These are phyloP conservation scores for Colletotrichum sublineola DNA, from an alignment of 2,329 filamentous ascomycete genomes.

Conservation along the genomic window DNA sequence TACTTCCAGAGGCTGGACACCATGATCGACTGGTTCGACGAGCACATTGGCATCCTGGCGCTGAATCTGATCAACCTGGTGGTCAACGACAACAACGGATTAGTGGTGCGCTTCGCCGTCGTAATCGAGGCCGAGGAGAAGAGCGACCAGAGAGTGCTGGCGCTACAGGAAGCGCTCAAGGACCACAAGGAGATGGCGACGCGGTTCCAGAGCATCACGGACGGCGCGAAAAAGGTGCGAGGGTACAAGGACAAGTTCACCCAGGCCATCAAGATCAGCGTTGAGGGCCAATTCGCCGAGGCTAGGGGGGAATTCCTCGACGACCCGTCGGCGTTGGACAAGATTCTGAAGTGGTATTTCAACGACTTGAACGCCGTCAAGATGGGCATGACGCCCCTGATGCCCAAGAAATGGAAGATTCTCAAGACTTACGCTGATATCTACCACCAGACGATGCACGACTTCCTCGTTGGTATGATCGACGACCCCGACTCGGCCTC, in stretches of 20 bases:
- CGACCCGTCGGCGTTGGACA: conserved; percentile 86
- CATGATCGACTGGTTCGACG: conserved; percentile 94
- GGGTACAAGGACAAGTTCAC: conserved; percentile 98
- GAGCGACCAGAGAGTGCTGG: conserved; percentile 91
- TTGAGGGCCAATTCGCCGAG: conserved; percentile 79
- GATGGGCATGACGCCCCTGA: conserved; percentile 89
- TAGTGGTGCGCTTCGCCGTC: conserved; percentile 91
- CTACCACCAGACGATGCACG: conserved; percentile 96
- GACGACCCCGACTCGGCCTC: conserved; percentile 88
- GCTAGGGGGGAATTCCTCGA: conserved; percentile 82
- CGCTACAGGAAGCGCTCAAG: conserved; percentile 92
- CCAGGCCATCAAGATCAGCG: conserved; percentile 80
- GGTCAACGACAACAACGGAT: conserved; percentile 85
- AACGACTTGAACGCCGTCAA: conserved; percentile 97
- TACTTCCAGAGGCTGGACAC: conserved; percentile 90
- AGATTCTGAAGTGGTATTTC: conserved; percentile 95
- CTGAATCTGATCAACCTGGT: conserved; percentile 91
- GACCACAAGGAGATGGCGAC: conserved; percentile 96
- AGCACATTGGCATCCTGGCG: conserved; percentile 89
- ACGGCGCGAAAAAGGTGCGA: conserved; percentile 89
- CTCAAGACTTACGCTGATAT: conserved; percentile 90
- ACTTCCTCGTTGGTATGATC: conserved; percentile 86
- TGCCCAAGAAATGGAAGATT: conserved; percentile 98
- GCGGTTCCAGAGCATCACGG: conserved; percentile 94
- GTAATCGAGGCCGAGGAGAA: conserved; percentile 97